Conservation (phyloP, 2,329 filamentous ascomycete genomes). For the Ophiocordyceps camponoti-saundersi region DNA sequence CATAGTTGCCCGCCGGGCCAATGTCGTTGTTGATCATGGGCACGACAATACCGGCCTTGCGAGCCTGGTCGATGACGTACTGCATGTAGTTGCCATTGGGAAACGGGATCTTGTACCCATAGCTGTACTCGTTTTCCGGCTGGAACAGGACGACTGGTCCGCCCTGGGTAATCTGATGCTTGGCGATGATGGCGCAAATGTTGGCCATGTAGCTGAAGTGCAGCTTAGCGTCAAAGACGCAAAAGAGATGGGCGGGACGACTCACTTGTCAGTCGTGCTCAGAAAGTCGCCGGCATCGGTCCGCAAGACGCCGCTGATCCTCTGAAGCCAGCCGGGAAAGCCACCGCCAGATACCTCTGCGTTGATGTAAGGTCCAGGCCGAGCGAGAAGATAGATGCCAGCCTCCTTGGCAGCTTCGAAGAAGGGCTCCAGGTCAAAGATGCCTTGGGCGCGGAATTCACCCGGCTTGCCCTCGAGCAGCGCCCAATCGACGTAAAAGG, state of each 20-base stretch:
- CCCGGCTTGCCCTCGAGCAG: constrained; percentile 58
- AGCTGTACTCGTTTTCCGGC: constrained; percentile 66
- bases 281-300: constrained; percentile 46
- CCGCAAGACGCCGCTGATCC: constrained; percentile 46
- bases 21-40: constrained; percentile 65
- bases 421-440: constrained; percentile 58
- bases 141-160: constrained; percentile 67
- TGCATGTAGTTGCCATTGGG: constrained; percentile 54
- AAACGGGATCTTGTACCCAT: constrained; percentile 31
- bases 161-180: constrained; percentile 66
- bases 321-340: constrained; percentile 65
- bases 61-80: constrained; percentile 51
- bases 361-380: constrained; percentile 62
- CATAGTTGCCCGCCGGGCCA: constrained; percentile 39
- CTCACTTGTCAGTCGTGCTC: constrained; percentile 47
- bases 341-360: constrained; percentile 63
- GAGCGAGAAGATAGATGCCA: constrained; percentile 61
- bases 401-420: constrained; percentile 57
- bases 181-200: constrained; percentile 50
- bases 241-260: too few relatives aligned
- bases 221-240: not conserved
- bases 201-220: constrained; percentile 36
- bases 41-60: constrained; percentile 52
- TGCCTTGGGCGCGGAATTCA: constrained; percentile 50
- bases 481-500: constrained; percentile 68